Evolutionary conservation across 495 filamentous ascomycete genomes (phyloP), one percentile per base, ranked within the genome.

Genomic region (Neohortaea acidophila): DNA sequence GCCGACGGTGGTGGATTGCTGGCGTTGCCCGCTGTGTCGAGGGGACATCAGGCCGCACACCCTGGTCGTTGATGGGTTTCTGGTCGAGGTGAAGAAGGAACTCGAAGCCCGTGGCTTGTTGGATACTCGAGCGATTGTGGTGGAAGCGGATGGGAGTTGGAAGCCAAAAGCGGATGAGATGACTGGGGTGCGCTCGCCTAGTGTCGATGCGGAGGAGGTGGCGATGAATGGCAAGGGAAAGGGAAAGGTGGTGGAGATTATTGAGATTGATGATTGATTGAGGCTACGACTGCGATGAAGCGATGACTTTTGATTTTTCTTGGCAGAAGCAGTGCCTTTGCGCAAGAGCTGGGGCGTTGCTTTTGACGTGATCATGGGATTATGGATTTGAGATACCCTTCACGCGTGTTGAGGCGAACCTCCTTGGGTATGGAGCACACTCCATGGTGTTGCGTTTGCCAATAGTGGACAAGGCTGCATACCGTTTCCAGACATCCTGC

Each of bases 11-110:
- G 65, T 71, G n/a, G 81, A 89, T 35, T 69, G 73, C 37, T 91
- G 85, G 81, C 69, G 62, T 27, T 94, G 86, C 50, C 85, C 86
- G 0, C 69, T 89, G 36, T 93, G 86, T 57, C 62, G 66, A 22
- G 52, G 49, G 21, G 84, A 91, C 51, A 81, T 79, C 6, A 67
- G 84, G 7, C 85, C 86, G 0, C 66, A 70, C 19, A 68, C 53
- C 27, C 61, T 93, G 9, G 47, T 72, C 14, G 59, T 83, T 9
- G 85, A 93, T 53, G 66, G 63, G 3, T 92, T 83, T 50, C 62
- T 93, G 27, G 53, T 61, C 17, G 59, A 67, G 3, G 68, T 92
- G 1, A 68, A 59, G 24, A 43, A 22, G 32, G 25, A 48, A 20
- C 43, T 65, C 13, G 47, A 33, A 13, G 20, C 46, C 46, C 19